phyloP scores from a whole-genome alignment of 163 green algal genomes.

The Chlamydomonas reinhardtii region DNA sequence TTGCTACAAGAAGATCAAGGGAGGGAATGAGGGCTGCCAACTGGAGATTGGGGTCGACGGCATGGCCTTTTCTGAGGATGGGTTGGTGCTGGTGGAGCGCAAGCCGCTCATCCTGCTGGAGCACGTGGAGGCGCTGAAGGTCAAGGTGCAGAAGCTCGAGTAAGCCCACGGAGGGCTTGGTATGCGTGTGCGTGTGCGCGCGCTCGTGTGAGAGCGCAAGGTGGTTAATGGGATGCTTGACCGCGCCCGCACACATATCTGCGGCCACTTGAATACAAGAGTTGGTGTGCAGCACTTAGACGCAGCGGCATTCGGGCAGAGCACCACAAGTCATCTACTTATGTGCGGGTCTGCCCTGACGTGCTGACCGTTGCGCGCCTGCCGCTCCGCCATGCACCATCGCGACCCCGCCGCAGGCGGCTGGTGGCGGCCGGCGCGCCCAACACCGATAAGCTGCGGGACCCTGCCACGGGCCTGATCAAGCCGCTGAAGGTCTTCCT shows the following conservation, averaged over 20 bases:
- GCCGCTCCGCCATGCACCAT: no score
- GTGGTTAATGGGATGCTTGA: no score
- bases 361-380: no score
- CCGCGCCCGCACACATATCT: no score
- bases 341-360: no score
- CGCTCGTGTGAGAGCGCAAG: neutral
- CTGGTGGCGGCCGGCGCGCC: neutral
- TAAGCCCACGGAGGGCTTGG: slow-evolving; percentile 8
- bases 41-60: neutral
- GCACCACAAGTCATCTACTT: no score
- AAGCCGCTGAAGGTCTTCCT: slow-evolving; percentile 29
- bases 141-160: slow-evolving; percentile 7
- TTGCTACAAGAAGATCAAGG: neutral
- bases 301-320: no score
- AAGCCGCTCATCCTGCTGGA: slow-evolving; percentile 13
- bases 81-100: slow-evolving; percentile 32
- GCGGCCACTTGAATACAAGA: no score
- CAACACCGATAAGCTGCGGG: slow-evolving; percentile 2
- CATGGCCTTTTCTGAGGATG: neutral
- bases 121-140: neutral
- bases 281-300: no score
- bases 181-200: neutral
- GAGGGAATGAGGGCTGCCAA: no score
- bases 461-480: slow-evolving; percentile 1
- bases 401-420: neutral